Percentiles rank a stretch among this genome's conserved stretches.
phyloP scores from a whole-genome alignment of 83 land plant genomes.

The Thuja plicata region DNA sequence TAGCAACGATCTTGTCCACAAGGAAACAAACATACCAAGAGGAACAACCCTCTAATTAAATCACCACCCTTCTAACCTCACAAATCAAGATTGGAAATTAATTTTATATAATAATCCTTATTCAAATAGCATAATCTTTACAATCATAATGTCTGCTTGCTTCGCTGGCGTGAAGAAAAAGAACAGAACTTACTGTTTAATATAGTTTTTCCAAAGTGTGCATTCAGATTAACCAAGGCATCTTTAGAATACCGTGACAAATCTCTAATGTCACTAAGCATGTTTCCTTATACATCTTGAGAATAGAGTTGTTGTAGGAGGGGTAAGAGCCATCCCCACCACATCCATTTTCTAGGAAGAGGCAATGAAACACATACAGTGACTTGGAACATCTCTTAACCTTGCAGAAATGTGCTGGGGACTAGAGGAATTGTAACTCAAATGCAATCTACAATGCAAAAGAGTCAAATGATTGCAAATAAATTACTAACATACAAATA shows the following conservation, averaged over 20 bases:
- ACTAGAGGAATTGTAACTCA: background rate
- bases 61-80: background rate
- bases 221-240: background rate
- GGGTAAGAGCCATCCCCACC: background rate
- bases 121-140: background rate
- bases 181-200: background rate
- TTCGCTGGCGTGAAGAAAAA: background rate
- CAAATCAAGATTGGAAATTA: background rate
- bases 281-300: no score
- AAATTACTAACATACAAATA: background rate
- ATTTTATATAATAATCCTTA: background rate
- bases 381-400: background rate
- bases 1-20: background rate
- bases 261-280: background rate
- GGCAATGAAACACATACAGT: background rate
- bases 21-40: background rate
- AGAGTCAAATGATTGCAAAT: background rate
- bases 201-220: no score
- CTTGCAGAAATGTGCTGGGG: background rate
- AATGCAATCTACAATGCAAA: constrained; percentile 1
- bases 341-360: background rate
- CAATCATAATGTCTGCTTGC: background rate
- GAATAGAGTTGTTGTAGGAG: background rate
- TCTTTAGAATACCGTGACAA: background rate
- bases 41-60: background rate